A percentile compares a stretch with the other conserved stretches of the same genome.
Evolutionary conservation across 495 filamentous ascomycete genomes (phyloP).

Genomic region (Penicillium mononematosum): DNA sequence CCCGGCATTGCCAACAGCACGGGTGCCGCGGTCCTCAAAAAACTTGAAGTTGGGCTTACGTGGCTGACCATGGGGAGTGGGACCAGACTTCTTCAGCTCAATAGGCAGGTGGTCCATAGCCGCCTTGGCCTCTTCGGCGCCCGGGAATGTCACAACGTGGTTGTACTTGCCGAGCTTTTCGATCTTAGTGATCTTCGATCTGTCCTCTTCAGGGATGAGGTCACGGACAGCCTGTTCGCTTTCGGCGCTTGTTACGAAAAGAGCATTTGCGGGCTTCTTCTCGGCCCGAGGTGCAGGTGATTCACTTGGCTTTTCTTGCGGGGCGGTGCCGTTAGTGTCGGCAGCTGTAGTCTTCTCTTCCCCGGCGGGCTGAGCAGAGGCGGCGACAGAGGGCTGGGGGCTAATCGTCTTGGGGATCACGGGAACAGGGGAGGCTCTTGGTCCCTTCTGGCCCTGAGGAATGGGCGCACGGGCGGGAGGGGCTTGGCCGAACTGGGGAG

Average conservation of each 20-base stretch:
- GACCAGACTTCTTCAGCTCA: constrained; percentile 61
- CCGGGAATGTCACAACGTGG: constrained; percentile 78
- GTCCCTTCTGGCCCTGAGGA: constrained; percentile 40
- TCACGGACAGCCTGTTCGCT: constrained; percentile 74
- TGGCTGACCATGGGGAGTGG: constrained; percentile 57
- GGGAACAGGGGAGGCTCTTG: constrained; percentile 49
- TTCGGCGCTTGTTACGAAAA: constrained; percentile 80
- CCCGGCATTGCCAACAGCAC: constrained; percentile 60
- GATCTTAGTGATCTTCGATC: constrained; percentile 70
- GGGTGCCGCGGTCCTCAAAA: constrained; percentile 62
- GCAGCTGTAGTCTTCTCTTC: constrained; percentile 35
- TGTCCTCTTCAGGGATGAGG: constrained; percentile 78
- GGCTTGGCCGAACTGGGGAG: constrained; percentile 46
- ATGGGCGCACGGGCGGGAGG: constrained; percentile 37
- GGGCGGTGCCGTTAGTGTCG: constrained; percentile 39
- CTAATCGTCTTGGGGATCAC: constrained; percentile 56
- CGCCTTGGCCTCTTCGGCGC: constrained; percentile 70
- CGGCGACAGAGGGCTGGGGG: constrained; percentile 46
- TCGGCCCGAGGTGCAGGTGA: constrained; percentile 41
- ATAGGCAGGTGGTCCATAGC: constrained; percentile 69
- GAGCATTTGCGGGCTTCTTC: constrained; percentile 64
- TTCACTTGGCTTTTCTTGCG: constrained; percentile 40
- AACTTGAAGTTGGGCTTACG: constrained; percentile 77
- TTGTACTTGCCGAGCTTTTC: constrained; percentile 73
- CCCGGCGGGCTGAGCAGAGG: constrained; percentile 36